Evolutionary conservation across 495 filamentous ascomycete genomes (phyloP).

Genomic region (Tuber brumale): DNA sequence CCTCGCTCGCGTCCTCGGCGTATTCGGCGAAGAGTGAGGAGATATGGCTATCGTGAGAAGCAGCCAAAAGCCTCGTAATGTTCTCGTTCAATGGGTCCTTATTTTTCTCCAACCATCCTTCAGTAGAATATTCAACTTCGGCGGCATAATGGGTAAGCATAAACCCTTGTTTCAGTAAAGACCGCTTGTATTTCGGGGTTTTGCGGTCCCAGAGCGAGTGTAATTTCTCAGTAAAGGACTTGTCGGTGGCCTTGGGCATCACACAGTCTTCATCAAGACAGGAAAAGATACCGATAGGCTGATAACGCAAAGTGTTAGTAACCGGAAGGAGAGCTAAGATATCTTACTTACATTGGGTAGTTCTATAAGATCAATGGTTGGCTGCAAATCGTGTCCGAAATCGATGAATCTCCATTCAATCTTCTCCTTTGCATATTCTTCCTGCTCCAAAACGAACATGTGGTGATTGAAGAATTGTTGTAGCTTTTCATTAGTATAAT

Average conservation of each 20-base stretch:
- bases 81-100: slow-evolving; percentile 99
- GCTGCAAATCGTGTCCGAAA: slow-evolving; percentile 94
- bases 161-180: slow-evolving; percentile 84
- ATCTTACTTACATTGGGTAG: slow-evolving; percentile 58
- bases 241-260: slow-evolving; percentile 98
- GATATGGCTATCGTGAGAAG: slow-evolving; percentile 73
- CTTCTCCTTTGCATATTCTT: slow-evolving; percentile 94
- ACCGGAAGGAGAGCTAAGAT: not conserved
- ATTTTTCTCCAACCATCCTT: slow-evolving; percentile 97
- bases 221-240: slow-evolving; percentile 93
- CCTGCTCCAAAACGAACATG: slow-evolving; percentile 99
- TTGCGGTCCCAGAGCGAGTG: slow-evolving; percentile 95
- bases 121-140: slow-evolving; percentile 92
- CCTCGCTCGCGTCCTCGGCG: slow-evolving; percentile 68
- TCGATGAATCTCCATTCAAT: slow-evolving; percentile 99
- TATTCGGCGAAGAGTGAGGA: slow-evolving; percentile 84
- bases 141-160: slow-evolving; percentile 98
- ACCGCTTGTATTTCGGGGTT: slow-evolving; percentile 83
- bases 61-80: slow-evolving; percentile 76
- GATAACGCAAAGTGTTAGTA: slow-evolving; percentile 9
- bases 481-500: slow-evolving; percentile 98
- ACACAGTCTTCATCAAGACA: slow-evolving; percentile 97
- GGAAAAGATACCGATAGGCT: slow-evolving; percentile 94
- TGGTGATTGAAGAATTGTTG: slow-evolving; percentile 99
- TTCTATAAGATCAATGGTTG: slow-evolving; percentile 96